Percentiles rank a stretch among this genome's conserved stretches.
Evolutionary conservation across 192 early-diverging fungal species (phyloP).

Genomic region (Coemansia sp.): DNA sequence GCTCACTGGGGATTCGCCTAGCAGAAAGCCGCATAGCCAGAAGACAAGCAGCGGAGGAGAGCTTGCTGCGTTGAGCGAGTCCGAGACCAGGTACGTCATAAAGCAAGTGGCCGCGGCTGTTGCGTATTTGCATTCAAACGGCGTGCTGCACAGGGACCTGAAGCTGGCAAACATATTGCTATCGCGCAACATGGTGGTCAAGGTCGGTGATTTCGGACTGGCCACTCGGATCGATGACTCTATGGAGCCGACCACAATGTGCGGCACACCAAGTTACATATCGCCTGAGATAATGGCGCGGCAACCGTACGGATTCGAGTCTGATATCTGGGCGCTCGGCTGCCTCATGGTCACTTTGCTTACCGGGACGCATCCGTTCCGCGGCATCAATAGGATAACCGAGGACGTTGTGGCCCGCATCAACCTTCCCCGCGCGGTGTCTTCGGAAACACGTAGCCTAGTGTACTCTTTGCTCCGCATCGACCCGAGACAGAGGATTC

Average conservation of each 20-base stretch:
- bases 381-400: constrained; percentile 40
- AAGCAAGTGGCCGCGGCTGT: constrained; percentile 61
- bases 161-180: constrained; percentile 75
- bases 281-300: constrained; percentile 73
- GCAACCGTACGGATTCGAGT: constrained; percentile 67
- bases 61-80: constrained; percentile 54
- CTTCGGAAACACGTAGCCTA: constrained; percentile 57
- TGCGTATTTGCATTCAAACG: constrained; percentile 61
- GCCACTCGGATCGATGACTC: constrained; percentile 51
- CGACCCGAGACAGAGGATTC: constrained; percentile 56
- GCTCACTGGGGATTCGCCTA: not conserved
- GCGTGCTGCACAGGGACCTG: constrained; percentile 73
- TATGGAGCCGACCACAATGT: constrained; percentile 70
- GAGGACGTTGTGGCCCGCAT: constrained; percentile 51
- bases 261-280: constrained; percentile 80
- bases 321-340: constrained; percentile 78
- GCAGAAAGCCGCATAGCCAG: not conserved
- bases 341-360: constrained; percentile 73
- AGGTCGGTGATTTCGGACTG: constrained; percentile 78
- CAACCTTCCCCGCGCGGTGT: constrained; percentile 57
- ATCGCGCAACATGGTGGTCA: constrained; percentile 54
- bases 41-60: not conserved
- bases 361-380: constrained; percentile 71
- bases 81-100: constrained; percentile 59
- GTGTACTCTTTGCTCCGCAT: constrained; percentile 60